phyloP scores from a whole-genome alignment of 345 rosid genomes.

The Dipteronia dyeriana region DNA sequence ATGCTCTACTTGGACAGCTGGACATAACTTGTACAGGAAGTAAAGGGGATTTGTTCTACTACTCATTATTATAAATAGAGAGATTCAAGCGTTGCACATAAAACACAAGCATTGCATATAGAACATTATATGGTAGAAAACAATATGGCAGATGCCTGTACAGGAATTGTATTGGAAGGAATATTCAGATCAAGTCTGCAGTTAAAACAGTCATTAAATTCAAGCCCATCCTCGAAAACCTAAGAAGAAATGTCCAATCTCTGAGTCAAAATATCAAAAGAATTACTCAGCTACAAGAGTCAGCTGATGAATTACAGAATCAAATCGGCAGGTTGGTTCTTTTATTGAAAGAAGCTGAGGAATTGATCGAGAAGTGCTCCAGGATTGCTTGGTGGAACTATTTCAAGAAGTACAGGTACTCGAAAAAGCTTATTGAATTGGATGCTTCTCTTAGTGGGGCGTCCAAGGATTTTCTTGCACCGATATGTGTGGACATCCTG shows the following conservation, averaged over 20 bases:
- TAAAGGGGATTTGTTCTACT: background rate
- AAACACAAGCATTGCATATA: background rate
- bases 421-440: background rate
- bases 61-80: background rate
- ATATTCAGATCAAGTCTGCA: background rate
- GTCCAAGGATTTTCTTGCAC: background rate
- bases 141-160: background rate
- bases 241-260: background rate
- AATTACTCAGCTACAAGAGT: background rate
- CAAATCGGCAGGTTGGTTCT: background rate
- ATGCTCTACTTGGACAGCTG: too few species aligned
- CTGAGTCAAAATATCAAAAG: background rate
- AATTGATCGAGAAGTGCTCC: slow-evolving; percentile 4
- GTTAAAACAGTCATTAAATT: background rate
- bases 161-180: background rate
- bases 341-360: background rate
- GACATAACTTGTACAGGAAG: background rate
- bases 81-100: background rate
- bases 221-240: background rate
- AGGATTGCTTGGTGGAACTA: slow-evolving; percentile 11
- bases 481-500: background rate
- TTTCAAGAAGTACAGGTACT: slow-evolving; percentile 9
- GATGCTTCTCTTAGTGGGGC: slow-evolving; percentile 3
- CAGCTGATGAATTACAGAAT: background rate
- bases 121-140: background rate